phyloP scores from a whole-genome alignment of 2,329 filamentous ascomycete species.

The Xylariaceae sp. region DNA sequence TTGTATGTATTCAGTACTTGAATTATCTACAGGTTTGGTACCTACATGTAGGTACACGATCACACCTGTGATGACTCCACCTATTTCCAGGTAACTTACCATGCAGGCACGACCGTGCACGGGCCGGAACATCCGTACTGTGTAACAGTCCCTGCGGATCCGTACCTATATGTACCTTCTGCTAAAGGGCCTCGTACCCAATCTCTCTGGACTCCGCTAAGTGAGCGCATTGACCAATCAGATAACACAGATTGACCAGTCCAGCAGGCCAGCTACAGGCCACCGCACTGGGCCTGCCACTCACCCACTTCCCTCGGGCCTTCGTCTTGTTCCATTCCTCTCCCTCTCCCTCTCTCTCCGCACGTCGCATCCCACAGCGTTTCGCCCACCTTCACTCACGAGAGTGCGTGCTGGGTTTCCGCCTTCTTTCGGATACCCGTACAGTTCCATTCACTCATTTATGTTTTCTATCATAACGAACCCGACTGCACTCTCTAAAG shows the following conservation, averaged over 20 bases:
- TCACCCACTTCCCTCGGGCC: conserved; percentile 2
- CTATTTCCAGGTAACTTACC: too few relatives aligned
- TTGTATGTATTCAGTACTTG: too few relatives aligned
- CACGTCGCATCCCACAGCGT: conserved; percentile 18
- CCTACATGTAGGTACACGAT: too few relatives aligned
- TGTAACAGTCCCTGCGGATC: neutral
- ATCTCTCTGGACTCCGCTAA: conserved; percentile 19
- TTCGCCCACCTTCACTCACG: conserved; percentile 11
- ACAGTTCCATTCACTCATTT: conserved; percentile 30
- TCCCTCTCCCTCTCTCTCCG: conserved; percentile 10
- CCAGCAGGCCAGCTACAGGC: neutral
- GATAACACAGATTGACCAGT: conserved; percentile 2
- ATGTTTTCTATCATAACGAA: conserved; percentile 10
- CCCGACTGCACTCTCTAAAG: conserved; percentile 24
- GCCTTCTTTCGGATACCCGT: conserved; percentile 15
- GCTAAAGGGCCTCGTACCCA: conserved; percentile 5
- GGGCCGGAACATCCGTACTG: too few relatives aligned
- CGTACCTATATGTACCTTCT: too few relatives aligned
- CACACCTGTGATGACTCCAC: too few relatives aligned
- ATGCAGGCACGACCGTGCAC: too few relatives aligned
- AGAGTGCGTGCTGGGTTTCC: conserved; percentile 14
- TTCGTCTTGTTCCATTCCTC: conserved; percentile 4
- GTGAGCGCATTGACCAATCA: conserved; percentile 12
- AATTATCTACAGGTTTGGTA: too few relatives aligned
- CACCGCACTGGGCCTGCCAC: conserved; percentile 4